Evolutionary conservation across 1,139 yeast species (phyloP), one percentile per base, ranked within the genome.

Genomic region (Saccharomyces hybrid): DNA sequence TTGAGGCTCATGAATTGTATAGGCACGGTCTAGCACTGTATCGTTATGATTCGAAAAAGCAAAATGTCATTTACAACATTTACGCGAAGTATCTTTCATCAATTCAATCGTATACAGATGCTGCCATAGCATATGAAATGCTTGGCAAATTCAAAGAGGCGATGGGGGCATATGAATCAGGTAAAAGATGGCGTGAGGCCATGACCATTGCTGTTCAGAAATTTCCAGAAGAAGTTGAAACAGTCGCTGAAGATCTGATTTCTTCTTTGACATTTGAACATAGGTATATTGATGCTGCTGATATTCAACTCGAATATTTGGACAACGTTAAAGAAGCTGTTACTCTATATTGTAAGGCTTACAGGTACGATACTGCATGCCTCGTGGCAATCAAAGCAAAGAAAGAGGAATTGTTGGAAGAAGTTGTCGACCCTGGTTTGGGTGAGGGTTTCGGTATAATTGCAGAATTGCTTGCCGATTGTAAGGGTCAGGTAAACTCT

Each of bases 391-490:
- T 73, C 8, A 73, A 72, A 51, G 75, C 78, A 50, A 64, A 69
- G 1, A 72, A 70, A 55, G 58, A 70, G 0, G 82, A 81, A 23
- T 70, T 86, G 38, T 67, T 88, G 34, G 82, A 78, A 52, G 70
- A 77, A 1, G 72, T 85, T 11, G 80, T 91, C 49, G 96, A 88
- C 62, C 81, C 84, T 2, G 88, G 84, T 46, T 73, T 93, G 47
- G 83, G 86, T 52, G 98, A 93, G 69, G 95, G 95, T 1, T 95
- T 90, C 70, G 96, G 95, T 58, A 77, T 81, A 0, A 78, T 90
- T 60, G 93, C 96, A 2, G 98, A 95, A 70, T 76, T 93, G 41
- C 73, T 91, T 52, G 95, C 97, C 13, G 99, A 95, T 69, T 93
- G 97, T 73, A 83, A 82, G 64, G 82, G 86, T 8, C 99, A 95